Evolutionary conservation across 352 stramenopile species (phyloP).

Genomic region (Pythium sp.): DNA sequence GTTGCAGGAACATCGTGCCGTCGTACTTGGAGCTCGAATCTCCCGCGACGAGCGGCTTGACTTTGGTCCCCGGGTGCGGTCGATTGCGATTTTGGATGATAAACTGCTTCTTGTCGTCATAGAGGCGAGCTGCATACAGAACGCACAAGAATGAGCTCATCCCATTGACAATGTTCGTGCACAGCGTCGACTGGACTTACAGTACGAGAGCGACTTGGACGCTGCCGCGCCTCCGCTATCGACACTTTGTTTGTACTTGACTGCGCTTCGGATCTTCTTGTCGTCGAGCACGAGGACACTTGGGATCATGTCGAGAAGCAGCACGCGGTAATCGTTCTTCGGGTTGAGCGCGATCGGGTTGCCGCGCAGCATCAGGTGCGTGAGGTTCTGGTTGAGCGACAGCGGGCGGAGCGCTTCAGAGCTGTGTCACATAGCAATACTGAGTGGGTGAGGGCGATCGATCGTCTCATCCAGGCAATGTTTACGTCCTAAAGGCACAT

Average conservation of each 20-base stretch:
- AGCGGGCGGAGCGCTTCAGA: slow-evolving; percentile 56
- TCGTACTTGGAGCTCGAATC: slow-evolving; percentile 48
- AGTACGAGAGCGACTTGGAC: slow-evolving; percentile 72
- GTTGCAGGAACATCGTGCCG: slow-evolving; percentile 51
- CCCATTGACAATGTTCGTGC: neutral
- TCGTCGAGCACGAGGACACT: slow-evolving; percentile 73
- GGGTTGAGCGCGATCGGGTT: slow-evolving; percentile 56
- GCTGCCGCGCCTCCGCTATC: slow-evolving; percentile 18
- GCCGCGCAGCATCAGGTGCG: slow-evolving; percentile 60
- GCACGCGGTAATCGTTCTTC: slow-evolving; percentile 61
- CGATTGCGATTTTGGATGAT: slow-evolving; percentile 51
- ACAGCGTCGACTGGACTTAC: slow-evolving; percentile 24
- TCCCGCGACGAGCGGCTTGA: slow-evolving; percentile 35
- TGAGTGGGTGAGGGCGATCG: neutral
- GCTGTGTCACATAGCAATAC: slow-evolving; percentile 21
- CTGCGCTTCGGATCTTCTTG: slow-evolving; percentile 59
- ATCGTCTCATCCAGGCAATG: neutral
- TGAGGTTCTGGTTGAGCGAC: slow-evolving; percentile 67
- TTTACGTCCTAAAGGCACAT: slow-evolving; percentile 15
- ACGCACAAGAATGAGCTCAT: neutral
- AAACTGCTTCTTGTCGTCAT: slow-evolving; percentile 81
- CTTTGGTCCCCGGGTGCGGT: slow-evolving; percentile 33
- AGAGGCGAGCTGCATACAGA: slow-evolving; percentile 49
- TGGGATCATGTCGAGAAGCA: slow-evolving; percentile 71
- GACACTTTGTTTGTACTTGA: slow-evolving; percentile 36